Evolutionary conservation across 352 stramenopile genomes (phyloP), one percentile per base, ranked within the genome.

Genomic region (Globisporangium cylindrosporum): DNA sequence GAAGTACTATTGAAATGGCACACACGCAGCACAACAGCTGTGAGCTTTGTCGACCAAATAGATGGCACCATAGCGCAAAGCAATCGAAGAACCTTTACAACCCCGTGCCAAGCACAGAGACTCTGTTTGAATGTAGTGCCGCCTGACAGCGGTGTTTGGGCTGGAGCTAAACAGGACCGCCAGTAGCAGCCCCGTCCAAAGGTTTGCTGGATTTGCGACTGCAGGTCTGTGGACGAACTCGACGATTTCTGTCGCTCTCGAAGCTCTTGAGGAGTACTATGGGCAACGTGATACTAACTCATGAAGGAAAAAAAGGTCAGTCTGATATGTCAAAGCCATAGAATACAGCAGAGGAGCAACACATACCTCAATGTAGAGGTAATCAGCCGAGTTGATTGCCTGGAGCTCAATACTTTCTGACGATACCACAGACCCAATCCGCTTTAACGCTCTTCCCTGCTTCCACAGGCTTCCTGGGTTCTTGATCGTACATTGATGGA

Each of bases 21-120:
- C n/a, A 43, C 10, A 61, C 7, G 46, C 2, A 54, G 10, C 4
- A 22, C 24, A 8, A 58, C 29, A 32, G 14, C 12, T 34, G 18
- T 8, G 24, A 58, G 24, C 10, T 34, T 7, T 18, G 7, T 8
- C 51, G 24, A 5, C 29, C 29, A 32, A 34, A 58, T 34, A n/a
- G 4, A 38, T 12, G 25, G 10, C 15, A 43, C 10, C 41, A 20
- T 18, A 48, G 14, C 14, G 20, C 3, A 18, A n/a, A 38, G 18
- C 27, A 22, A 8, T 15, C 9, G 18, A 9, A 25, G 6, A 56
- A 82, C 77, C 73, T 77, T 53, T 2, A 82, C 32, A 22, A 67
- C 56, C 3, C 49, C 27, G 59, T 84, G 77, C 77, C 77, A 84
- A 20, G 34, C 43, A 46, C 77, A 84, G 22, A 81, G 36, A 9